phyloP scores from a whole-genome alignment of 2,329 filamentous ascomycete genomes.

The Chrysoporthe cubensis region DNA sequence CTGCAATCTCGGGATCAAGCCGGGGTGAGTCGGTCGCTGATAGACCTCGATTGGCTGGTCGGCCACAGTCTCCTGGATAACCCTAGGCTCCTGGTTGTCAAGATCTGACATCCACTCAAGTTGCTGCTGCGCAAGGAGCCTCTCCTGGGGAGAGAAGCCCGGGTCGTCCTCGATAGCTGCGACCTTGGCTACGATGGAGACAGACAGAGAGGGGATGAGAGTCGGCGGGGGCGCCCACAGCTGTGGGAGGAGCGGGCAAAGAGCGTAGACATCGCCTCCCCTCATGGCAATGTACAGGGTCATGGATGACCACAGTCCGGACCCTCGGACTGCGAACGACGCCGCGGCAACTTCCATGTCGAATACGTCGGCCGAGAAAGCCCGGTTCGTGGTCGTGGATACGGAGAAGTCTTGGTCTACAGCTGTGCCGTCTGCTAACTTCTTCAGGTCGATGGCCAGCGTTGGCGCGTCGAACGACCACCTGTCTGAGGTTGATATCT shows the following conservation, averaged over 20 bases:
- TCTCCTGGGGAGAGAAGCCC: constrained; percentile 54
- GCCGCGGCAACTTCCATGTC: constrained; percentile 95
- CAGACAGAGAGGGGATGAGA: constrained; percentile 79
- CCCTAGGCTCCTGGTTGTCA: constrained; percentile 63
- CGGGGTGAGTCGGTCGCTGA: constrained; percentile 59
- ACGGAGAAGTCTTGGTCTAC: constrained; percentile 83
- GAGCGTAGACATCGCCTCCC: constrained; percentile 88
- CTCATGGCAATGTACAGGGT: constrained; percentile 97
- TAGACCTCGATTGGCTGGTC: constrained; percentile 61
- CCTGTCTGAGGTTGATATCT: constrained; percentile 79
- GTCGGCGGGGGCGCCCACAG: constrained; percentile 81
- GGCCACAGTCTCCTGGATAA: constrained; percentile 53
- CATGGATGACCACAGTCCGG: constrained; percentile 92
- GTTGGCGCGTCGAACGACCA: constrained; percentile 86
- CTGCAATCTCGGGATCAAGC: constrained; percentile 62
- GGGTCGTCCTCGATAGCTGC: constrained; percentile 65
- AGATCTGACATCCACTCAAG: constrained; percentile 70
- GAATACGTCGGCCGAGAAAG: constrained; percentile 85
- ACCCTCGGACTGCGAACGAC: constrained; percentile 69
- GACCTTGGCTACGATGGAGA: constrained; percentile 78
- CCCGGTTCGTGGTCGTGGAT: constrained; percentile 73
- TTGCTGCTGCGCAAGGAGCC: constrained; percentile 65
- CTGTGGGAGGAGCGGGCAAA: constrained; percentile 86
- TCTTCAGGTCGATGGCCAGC: constrained; percentile 84
- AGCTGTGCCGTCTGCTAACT: constrained; percentile 81